A percentile compares a stretch with the other conserved stretches of the same genome.
These are phyloP conservation scores for Gliomastix tumulicola DNA, from an alignment of 2,329 filamentous ascomycete genomes.

Conservation along the genomic window DNA sequence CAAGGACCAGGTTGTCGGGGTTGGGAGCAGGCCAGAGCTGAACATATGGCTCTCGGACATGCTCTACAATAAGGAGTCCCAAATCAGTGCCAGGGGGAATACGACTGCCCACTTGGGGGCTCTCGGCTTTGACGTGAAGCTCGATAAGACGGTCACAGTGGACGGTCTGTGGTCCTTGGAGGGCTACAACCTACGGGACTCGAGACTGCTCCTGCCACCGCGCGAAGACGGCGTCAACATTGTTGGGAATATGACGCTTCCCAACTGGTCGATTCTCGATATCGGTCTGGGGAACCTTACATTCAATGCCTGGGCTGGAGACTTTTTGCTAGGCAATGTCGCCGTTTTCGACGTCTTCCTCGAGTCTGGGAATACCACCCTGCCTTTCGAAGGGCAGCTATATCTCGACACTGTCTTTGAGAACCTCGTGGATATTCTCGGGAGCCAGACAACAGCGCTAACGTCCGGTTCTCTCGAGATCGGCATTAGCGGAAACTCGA, in stretches of 20 bases:
- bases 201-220: slow-evolving; percentile 22
- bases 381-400: slow-evolving; percentile 31
- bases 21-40: slow-evolving; percentile 26
- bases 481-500: slow-evolving; percentile 30
- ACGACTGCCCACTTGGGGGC: slow-evolving; percentile 24
- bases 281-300: slow-evolving; percentile 34
- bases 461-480: slow-evolving; percentile 30
- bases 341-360: slow-evolving; percentile 29
- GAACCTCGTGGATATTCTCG: slow-evolving; percentile 31
- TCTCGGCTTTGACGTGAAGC: slow-evolving; percentile 19
- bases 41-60: slow-evolving; percentile 22
- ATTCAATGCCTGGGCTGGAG: slow-evolving; percentile 32
- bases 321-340: slow-evolving; percentile 29
- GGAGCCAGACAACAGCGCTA: slow-evolving; percentile 25
- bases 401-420: slow-evolving; percentile 27
- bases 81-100: slow-evolving; percentile 22
- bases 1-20: slow-evolving; percentile 17
- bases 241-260: slow-evolving; percentile 25
- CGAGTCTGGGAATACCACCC: slow-evolving; percentile 32
- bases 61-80: slow-evolving; percentile 20
- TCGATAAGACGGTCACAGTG: slow-evolving; percentile 28
- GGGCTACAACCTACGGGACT: slow-evolving; percentile 24
- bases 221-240: slow-evolving; percentile 26
- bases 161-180: slow-evolving; percentile 24
- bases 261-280: slow-evolving; percentile 30